Evolutionary conservation across 2,329 filamentous ascomycete species (phyloP).

Genomic region (Trichoderma gracile): DNA sequence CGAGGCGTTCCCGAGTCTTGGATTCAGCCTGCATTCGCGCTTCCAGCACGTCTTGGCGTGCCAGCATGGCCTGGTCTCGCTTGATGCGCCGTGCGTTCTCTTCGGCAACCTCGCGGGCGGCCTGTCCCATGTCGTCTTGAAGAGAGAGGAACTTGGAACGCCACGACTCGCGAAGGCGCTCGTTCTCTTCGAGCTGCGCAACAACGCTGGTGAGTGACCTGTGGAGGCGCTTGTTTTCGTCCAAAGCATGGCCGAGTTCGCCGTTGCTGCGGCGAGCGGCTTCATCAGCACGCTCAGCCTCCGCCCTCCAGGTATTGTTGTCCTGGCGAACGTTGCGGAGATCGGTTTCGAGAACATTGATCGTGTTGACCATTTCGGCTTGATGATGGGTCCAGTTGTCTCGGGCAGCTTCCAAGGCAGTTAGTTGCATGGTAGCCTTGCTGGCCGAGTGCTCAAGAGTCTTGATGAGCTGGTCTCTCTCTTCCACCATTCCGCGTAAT

Average conservation of each 20-base stretch:
- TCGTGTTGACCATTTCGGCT: constrained; percentile 56
- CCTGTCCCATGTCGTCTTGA: constrained; percentile 81
- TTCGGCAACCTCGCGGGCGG: constrained; percentile 75
- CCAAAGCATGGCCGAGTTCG: constrained; percentile 50
- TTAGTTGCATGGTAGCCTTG: constrained; percentile 61
- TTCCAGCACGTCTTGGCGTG: constrained; percentile 77
- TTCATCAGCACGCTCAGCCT: constrained; percentile 61
- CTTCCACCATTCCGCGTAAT: constrained; percentile 65
- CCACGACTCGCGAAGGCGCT: constrained; percentile 80
- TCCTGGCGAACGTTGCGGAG: constrained; percentile 58
- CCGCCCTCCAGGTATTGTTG: constrained; percentile 60
- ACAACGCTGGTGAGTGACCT: constrained; percentile 72
- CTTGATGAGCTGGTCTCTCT: constrained; percentile 68
- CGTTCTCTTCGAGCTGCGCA: constrained; percentile 80
- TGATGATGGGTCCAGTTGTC: constrained; percentile 56
- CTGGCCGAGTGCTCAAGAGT: constrained; percentile 56
- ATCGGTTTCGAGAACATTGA: constrained; percentile 56
- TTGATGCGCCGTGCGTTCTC: constrained; percentile 79
- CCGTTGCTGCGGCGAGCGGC: constrained; percentile 50
- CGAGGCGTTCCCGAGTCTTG: constrained; percentile 66
- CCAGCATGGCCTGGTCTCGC: constrained; percentile 76
- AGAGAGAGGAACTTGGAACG: constrained; percentile 80
- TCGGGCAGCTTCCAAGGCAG: constrained; percentile 69
- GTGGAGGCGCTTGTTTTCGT: constrained; percentile 72
- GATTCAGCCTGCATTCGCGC: constrained; percentile 74